phyloP scores from a whole-genome alignment of 345 rosid genomes.

The Dovyalis caffra region DNA sequence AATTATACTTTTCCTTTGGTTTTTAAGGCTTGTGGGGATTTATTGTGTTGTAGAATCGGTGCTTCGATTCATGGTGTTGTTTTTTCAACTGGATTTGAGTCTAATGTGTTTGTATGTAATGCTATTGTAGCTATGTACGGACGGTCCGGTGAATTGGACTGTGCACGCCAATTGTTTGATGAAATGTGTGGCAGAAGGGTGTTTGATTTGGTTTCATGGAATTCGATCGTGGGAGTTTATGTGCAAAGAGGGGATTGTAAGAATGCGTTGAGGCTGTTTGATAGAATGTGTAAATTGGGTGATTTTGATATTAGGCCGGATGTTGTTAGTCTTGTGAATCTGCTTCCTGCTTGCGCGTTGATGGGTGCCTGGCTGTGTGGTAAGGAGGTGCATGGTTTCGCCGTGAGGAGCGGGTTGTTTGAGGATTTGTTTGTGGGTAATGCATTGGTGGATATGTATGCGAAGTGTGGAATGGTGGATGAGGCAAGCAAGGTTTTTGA shows the following conservation, averaged over 20 bases:
- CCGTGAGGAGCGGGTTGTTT: constrained; percentile 45
- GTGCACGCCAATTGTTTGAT: too few species aligned
- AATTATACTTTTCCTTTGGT: constrained; percentile 74
- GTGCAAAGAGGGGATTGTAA: constrained; percentile 46
- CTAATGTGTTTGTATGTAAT: constrained; percentile 70
- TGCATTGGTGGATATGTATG: constrained; percentile 80
- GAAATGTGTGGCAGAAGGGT: constrained; percentile 43
- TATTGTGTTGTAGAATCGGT: constrained; percentile 40
- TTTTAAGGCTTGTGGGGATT: constrained; percentile 71
- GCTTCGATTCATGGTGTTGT: constrained; percentile 52
- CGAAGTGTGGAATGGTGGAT: constrained; percentile 67
- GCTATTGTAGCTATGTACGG: constrained; percentile 65
- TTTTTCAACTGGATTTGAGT: constrained; percentile 41
- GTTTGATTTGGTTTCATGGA: constrained; percentile 74
- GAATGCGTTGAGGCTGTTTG: constrained; percentile 47
- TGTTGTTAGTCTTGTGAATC: constrained; percentile 65
- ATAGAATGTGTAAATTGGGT: constrained; percentile 36
- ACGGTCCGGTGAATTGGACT: constrained; percentile 45
- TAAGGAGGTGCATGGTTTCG: constrained; percentile 58
- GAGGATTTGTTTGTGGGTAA: constrained; percentile 70
- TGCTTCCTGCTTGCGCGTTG: constrained; percentile 63
- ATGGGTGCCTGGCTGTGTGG: constrained; percentile 41
- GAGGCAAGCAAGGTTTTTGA: constrained; percentile 57
- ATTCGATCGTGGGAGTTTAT: constrained; percentile 56
- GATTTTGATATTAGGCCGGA: constrained; percentile 43